These are phyloP conservation scores for Rhodomyrtus tomentosa DNA, from an alignment of 345 rosid species.

Conservation along the genomic window DNA sequence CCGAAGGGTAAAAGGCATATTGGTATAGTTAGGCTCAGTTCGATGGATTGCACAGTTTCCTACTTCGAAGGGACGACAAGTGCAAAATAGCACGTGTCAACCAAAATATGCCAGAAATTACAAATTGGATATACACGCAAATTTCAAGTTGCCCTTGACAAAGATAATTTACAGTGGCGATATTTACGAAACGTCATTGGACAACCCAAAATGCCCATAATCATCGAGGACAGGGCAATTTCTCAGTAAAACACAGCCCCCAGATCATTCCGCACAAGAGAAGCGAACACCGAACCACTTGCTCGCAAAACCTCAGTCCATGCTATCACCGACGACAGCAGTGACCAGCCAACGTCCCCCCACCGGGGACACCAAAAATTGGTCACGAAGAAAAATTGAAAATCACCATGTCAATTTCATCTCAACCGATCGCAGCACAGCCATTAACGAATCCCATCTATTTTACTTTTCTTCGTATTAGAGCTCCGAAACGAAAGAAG, in stretches of 20 bases:
- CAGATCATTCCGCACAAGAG: not conserved
- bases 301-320: not conserved
- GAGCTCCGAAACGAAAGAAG: not conserved
- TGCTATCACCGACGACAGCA: not conserved
- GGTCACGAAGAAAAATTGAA: not conserved
- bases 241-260: not conserved
- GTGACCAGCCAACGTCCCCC: not conserved
- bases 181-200: not conserved
- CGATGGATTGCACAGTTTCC: not conserved
- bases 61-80: not conserved
- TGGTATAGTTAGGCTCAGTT: not conserved
- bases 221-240: not conserved
- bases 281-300: not conserved
- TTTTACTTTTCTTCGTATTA: not conserved
- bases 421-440: not conserved
- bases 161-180: not conserved
- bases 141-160: not conserved
- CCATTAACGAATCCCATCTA: not conserved
- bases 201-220: not conserved
- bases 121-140: accelerated
- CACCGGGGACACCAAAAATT: not conserved
- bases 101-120: not conserved
- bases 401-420: not conserved
- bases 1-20: not conserved
- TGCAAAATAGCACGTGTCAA: not conserved